Evolutionary conservation across 2,329 filamentous ascomycete species (phyloP).

Genomic region (Paradendryphiella salina): DNA sequence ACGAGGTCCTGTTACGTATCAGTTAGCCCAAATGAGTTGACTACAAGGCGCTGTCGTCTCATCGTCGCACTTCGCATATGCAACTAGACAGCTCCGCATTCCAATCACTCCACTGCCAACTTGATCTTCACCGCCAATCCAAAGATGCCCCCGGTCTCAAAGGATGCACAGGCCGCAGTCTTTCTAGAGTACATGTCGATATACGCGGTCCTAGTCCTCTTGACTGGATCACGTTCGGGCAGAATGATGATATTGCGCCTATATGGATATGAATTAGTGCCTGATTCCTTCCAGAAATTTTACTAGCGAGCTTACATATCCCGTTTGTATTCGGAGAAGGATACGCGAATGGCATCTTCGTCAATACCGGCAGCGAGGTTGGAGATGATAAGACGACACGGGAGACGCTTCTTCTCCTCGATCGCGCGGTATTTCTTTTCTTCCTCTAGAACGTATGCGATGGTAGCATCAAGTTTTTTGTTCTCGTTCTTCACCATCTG

Average conservation of each 20-base stretch:
- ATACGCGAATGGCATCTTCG: constrained; percentile 16
- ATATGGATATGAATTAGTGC: background rate
- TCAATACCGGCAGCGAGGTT: constrained; percentile 35
- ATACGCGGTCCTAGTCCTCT: constrained; percentile 27
- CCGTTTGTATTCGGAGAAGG: constrained; percentile 20
- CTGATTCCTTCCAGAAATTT: background rate
- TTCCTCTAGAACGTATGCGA: constrained; percentile 15
- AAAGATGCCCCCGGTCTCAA: constrained; percentile 20
- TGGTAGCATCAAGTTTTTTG: constrained; percentile 9
- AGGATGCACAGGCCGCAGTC: constrained; percentile 20
- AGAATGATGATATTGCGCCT: constrained; percentile 27
- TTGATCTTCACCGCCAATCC: constrained; percentile 22
- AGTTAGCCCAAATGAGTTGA: too few relatives aligned
- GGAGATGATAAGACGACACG: constrained; percentile 26
- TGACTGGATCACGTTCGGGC: constrained; percentile 20
- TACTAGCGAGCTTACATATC: constrained; percentile 21
- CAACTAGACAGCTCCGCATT: background rate
- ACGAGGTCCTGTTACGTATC: too few relatives aligned
- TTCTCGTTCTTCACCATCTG: constrained; percentile 14
- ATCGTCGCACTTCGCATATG: background rate
- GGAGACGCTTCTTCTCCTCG: constrained; percentile 15
- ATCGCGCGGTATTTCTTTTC: constrained; percentile 10
- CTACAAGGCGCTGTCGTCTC: background rate
- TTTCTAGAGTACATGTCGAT: constrained; percentile 26
- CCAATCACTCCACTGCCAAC: constrained; percentile 11